These are phyloP conservation scores for Cystobasidium slooffiae DNA, from an alignment of 1,284 basidiomycete species.

Conservation along the genomic window DNA sequence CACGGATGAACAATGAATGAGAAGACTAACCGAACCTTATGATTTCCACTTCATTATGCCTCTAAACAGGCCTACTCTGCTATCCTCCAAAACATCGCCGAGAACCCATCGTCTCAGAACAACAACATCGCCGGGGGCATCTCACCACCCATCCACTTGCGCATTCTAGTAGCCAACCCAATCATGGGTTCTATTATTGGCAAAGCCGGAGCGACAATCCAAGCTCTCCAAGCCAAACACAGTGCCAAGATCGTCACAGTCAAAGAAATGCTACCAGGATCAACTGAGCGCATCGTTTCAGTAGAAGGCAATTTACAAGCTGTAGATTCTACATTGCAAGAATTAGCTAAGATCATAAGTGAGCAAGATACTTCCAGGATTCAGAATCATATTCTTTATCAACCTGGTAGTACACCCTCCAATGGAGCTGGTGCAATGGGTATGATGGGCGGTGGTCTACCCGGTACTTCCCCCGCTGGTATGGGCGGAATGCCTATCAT, in stretches of 20 bases:
- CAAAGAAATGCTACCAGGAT: conserved; percentile 57
- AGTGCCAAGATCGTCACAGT: conserved; percentile 57
- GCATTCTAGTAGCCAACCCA: conserved; percentile 61
- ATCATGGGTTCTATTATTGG: conserved; percentile 58
- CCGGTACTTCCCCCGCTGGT: not conserved
- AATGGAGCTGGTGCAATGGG: conserved; percentile 7
- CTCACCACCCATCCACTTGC: conserved; percentile 84
- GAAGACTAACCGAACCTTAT: not conserved
- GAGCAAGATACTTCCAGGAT: conserved; percentile 37
- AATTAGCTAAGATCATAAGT: conserved; percentile 81
- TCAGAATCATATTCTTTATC: conserved; percentile 88
- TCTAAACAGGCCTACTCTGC: conserved; percentile 81
- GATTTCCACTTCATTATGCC: not conserved
- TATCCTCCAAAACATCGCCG: conserved; percentile 89
- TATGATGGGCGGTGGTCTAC: conserved; percentile 36
- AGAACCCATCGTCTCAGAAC: conserved; percentile 61
- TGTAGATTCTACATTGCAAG: conserved; percentile 82
- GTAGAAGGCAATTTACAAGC: conserved; percentile 90
- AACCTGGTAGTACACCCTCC: conserved; percentile 77
- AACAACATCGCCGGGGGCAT: conserved; percentile 66
- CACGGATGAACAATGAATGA: not conserved
- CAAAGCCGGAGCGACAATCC: conserved; percentile 57
- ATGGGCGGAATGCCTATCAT: not conserved
- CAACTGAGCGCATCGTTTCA: conserved; percentile 78
- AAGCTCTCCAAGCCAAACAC: conserved; percentile 57